These are phyloP conservation scores for Rhododendron mucronatum DNA, from an alignment of 148 eudicot genomes.

Conservation along the genomic window DNA sequence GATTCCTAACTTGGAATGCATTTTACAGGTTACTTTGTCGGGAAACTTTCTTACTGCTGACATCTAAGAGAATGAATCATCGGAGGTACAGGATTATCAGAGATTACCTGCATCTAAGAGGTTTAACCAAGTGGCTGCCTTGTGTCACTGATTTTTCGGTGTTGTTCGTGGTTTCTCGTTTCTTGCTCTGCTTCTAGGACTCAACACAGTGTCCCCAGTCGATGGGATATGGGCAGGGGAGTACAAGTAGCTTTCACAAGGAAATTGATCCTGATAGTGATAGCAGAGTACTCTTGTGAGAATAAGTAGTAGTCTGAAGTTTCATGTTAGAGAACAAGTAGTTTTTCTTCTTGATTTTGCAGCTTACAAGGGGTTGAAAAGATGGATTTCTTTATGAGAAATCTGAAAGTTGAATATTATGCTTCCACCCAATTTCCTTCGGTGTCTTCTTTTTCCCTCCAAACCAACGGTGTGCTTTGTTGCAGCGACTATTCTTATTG, in stretches of 20 bases:
- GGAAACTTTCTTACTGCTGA: conserved; percentile 56
- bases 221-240: not conserved
- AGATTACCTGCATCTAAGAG: not conserved
- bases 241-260: not conserved
- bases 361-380: not conserved
- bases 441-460: not conserved
- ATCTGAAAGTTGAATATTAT: not conserved
- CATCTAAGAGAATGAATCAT: conserved; percentile 17
- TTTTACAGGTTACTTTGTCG: conserved; percentile 48
- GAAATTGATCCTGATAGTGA: not conserved
- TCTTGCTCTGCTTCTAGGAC: not conserved
- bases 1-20: not conserved
- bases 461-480: not conserved
- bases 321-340: not conserved
- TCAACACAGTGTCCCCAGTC: not conserved
- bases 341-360: not conserved
- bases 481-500: not conserved
- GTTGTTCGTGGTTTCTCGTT: not conserved
- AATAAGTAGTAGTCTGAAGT: not conserved
- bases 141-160: not conserved
- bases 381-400: not conserved
- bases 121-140: not conserved
- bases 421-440: not conserved
- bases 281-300: not conserved
- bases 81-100: not conserved